A percentile compares a stretch with the other conserved stretches of the same genome.
Conservation (phyloP, 1,284 basidiomycete genomes). For the Apiotrichum porosum region DNA sequence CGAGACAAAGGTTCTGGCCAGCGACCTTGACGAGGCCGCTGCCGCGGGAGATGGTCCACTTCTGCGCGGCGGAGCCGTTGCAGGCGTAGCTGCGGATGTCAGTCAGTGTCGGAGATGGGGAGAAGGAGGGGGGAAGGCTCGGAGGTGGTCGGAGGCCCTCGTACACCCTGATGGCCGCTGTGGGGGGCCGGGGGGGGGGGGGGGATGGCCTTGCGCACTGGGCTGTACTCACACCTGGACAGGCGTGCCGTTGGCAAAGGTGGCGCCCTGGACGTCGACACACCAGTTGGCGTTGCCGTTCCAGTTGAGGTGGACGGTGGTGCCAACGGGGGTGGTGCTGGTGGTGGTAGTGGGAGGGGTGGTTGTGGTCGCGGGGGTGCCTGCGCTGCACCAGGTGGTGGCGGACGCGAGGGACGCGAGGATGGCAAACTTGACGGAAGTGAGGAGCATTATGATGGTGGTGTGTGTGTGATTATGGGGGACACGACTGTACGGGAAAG, state of each 20-base stretch:
- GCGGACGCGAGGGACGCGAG: constrained; percentile 6
- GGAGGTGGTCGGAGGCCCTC: too few relatives aligned
- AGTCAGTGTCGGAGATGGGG: background rate
- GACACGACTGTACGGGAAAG: too few relatives aligned
- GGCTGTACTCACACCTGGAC: constrained; percentile 11
- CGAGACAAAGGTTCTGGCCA: constrained; percentile 31
- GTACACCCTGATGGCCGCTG: too few relatives aligned
- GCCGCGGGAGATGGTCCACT: constrained; percentile 6
- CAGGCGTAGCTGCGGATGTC: constrained; percentile 12
- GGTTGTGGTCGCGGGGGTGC: background rate
- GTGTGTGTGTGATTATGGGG: background rate
- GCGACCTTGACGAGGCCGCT: constrained; percentile 16
- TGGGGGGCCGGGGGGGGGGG: background rate
- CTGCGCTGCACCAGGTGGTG: constrained; percentile 7
- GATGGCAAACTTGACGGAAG: constrained; percentile 9
- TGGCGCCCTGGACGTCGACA: constrained; percentile 8
- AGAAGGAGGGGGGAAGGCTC: background rate
- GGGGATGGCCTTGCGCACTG: background rate
- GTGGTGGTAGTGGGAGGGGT: constrained; percentile 7
- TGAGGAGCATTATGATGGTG: constrained; percentile 11
- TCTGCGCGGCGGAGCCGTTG: constrained; percentile 18
- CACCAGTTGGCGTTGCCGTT: constrained; percentile 27
- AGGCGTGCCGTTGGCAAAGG: constrained; percentile 7
- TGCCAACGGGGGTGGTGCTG: background rate
- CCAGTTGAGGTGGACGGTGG: constrained; percentile 25